Percentiles rank a stretch among this genome's conserved stretches.
Evolutionary conservation across 2,329 filamentous ascomycete genomes (phyloP).

Genomic region (Rhinocladiella similis): DNA sequence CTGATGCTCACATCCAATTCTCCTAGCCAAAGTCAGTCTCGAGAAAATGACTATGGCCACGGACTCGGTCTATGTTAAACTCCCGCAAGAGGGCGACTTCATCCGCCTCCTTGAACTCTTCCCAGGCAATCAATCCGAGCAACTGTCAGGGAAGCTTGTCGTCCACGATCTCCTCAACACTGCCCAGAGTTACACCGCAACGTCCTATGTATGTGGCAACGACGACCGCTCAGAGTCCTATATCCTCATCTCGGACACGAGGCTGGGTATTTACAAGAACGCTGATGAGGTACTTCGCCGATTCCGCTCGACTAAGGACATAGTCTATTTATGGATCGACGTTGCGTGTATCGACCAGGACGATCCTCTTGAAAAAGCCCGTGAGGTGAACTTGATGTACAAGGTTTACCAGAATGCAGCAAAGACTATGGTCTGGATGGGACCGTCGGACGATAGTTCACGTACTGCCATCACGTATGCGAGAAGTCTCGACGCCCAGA

Average conservation of each 20-base stretch:
- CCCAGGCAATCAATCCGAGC: slow-evolving; percentile 1
- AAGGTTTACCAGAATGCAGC: slow-evolving; percentile 16
- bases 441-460: not conserved
- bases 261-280: slow-evolving; percentile 15
- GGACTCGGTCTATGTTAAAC: slow-evolving; percentile 4
- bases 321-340: slow-evolving; percentile 14
- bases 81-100: slow-evolving; percentile 9
- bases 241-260: slow-evolving; percentile 5
- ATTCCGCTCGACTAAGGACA: slow-evolving; percentile 3
- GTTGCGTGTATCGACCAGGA: not conserved
- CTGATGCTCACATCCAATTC: too few relatives aligned
- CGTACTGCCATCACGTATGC: slow-evolving; percentile 10
- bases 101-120: slow-evolving; percentile 9
- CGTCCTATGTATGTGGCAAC: slow-evolving; percentile 16
- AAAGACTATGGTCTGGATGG: slow-evolving; percentile 14
- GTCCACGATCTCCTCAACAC: slow-evolving; percentile 10
- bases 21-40: not conserved
- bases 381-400: slow-evolving; percentile 12
- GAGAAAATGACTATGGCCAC: not conserved
- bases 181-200: slow-evolving; percentile 9
- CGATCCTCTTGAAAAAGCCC: slow-evolving; percentile 10
- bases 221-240: slow-evolving; percentile 2
- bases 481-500: slow-evolving; percentile 4
- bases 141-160: slow-evolving; percentile 6
- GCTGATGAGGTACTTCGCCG: slow-evolving; percentile 13